Evolutionary conservation across 2,329 filamentous ascomycete genomes (phyloP).

Genomic region (Phialophora expanda): DNA sequence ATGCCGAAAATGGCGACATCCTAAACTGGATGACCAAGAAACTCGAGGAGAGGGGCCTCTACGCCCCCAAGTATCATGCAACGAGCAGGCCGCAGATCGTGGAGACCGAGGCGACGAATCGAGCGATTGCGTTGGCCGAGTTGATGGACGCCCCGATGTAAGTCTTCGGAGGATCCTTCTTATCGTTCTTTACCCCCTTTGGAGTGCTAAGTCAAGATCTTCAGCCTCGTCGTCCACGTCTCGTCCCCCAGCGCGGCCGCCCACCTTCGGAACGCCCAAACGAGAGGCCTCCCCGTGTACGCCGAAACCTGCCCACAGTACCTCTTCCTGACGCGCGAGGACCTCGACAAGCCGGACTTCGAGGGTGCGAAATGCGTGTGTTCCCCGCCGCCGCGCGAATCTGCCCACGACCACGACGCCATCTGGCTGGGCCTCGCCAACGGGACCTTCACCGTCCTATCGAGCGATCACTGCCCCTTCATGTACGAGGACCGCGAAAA

Average conservation of each 20-base stretch:
- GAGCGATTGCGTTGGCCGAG: slow-evolving; percentile 56
- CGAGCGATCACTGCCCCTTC: slow-evolving; percentile 58
- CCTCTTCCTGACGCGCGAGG: slow-evolving; percentile 59
- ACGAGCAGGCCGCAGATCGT: slow-evolving; percentile 54
- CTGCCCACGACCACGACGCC: slow-evolving; percentile 55
- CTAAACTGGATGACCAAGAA: slow-evolving; percentile 51
- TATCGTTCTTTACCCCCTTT: background rate
- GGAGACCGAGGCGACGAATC: slow-evolving; percentile 55
- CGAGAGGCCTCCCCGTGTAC: slow-evolving; percentile 57
- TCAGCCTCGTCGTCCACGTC: slow-evolving; percentile 58
- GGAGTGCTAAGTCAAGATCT: background rate
- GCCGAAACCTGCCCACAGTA: slow-evolving; percentile 66
- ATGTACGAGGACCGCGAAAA: slow-evolving; percentile 55
- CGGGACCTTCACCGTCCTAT: slow-evolving; percentile 61
- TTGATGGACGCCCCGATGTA: slow-evolving; percentile 57
- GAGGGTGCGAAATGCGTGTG: slow-evolving; percentile 62
- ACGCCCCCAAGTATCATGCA: slow-evolving; percentile 54
- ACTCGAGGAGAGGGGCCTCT: slow-evolving; percentile 49
- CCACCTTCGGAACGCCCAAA: slow-evolving; percentile 59
- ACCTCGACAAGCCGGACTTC: slow-evolving; percentile 50
- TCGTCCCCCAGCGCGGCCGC: slow-evolving; percentile 54
- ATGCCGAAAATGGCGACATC: slow-evolving; percentile 57
- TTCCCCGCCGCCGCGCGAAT: slow-evolving; percentile 57
- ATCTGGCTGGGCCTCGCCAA: slow-evolving; percentile 60
- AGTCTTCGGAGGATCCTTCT: slow-evolving; percentile 7